These are phyloP conservation scores for Paraphoma chrysanthemicola DNA, from an alignment of 2,329 filamentous ascomycete species.

Conservation along the genomic window DNA sequence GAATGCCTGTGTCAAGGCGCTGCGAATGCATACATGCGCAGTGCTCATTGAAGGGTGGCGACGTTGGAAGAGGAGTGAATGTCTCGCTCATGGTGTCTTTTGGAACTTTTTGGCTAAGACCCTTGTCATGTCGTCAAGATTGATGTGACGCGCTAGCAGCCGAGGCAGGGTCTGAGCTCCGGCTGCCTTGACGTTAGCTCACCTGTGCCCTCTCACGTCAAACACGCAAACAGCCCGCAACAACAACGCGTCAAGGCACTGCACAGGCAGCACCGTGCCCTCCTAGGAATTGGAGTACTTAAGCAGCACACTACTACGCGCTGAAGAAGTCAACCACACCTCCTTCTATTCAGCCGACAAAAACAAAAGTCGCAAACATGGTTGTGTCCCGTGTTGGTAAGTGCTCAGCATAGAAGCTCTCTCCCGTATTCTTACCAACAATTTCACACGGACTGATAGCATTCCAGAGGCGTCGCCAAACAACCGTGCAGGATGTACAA, in stretches of 20 bases:
- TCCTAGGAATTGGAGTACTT: neutral
- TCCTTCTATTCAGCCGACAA: neutral
- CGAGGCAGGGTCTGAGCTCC: slow-evolving; percentile 5
- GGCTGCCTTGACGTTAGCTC: slow-evolving; percentile 13
- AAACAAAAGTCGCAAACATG: slow-evolving; percentile 20
- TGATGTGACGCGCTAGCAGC: slow-evolving; percentile 10
- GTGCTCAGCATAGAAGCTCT: neutral
- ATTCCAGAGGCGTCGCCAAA: slow-evolving; percentile 48
- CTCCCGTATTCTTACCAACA: neutral
- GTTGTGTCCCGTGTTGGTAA: slow-evolving; percentile 37
- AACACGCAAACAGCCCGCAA: slow-evolving; percentile 14
- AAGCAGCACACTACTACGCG: slow-evolving; percentile 6
- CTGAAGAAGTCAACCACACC: neutral
- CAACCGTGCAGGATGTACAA: slow-evolving; percentile 75
- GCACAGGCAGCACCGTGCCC: slow-evolving; percentile 1
- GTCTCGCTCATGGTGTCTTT: slow-evolving; percentile 18
- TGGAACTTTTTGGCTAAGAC: slow-evolving; percentile 27
- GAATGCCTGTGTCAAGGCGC: slow-evolving; percentile 45
- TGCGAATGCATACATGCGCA: slow-evolving; percentile 47
- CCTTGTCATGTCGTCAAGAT: slow-evolving; percentile 9
- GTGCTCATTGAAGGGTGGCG: slow-evolving; percentile 44
- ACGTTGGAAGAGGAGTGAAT: slow-evolving; percentile 21
- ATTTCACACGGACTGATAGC: slow-evolving; percentile 2
- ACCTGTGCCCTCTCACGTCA: slow-evolving; percentile 16
- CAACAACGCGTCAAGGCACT: slow-evolving; percentile 1